These are phyloP conservation scores for Leccinum griseonigrum DNA, from an alignment of 1,284 basidiomycete genomes.

Conservation along the genomic window DNA sequence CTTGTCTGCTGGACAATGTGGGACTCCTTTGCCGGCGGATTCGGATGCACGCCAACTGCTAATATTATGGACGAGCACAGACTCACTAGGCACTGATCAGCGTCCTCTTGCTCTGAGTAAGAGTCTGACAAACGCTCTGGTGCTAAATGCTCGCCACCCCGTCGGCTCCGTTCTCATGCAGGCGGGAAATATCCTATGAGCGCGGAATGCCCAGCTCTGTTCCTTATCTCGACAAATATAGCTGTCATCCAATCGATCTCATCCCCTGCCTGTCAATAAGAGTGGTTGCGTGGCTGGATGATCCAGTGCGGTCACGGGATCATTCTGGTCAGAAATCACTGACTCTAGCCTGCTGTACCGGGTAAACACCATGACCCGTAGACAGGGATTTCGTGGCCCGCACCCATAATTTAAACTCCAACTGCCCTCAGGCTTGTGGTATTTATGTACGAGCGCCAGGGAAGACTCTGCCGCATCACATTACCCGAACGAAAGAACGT, in stretches of 20 bases:
- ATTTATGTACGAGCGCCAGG: neutral
- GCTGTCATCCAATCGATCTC: neutral
- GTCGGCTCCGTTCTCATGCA: conserved; percentile 11
- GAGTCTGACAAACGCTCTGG: neutral
- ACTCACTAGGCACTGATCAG: neutral
- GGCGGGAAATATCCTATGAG: conserved; percentile 3
- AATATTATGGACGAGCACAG: neutral
- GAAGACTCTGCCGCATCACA: neutral
- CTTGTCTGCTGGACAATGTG: neutral
- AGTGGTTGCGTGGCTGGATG: neutral
- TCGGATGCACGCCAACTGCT: neutral
- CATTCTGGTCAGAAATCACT: neutral
- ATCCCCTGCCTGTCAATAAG: neutral
- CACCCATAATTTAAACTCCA: neutral
- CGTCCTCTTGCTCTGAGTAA: neutral
- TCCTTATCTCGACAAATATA: neutral
- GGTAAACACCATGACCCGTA: neutral
- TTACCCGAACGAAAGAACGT: neutral
- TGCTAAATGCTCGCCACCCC: neutral
- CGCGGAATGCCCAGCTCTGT: neutral
- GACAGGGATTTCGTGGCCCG: too few relatives aligned
- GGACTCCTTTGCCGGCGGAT: neutral
- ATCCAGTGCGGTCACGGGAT: neutral
- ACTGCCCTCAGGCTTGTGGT: neutral
- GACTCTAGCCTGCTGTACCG: too few relatives aligned